Evolutionary conservation across 108 stramenopile species (phyloP), one percentile per base, ranked within the genome.

Genomic region (Nitzschia sp.): DNA sequence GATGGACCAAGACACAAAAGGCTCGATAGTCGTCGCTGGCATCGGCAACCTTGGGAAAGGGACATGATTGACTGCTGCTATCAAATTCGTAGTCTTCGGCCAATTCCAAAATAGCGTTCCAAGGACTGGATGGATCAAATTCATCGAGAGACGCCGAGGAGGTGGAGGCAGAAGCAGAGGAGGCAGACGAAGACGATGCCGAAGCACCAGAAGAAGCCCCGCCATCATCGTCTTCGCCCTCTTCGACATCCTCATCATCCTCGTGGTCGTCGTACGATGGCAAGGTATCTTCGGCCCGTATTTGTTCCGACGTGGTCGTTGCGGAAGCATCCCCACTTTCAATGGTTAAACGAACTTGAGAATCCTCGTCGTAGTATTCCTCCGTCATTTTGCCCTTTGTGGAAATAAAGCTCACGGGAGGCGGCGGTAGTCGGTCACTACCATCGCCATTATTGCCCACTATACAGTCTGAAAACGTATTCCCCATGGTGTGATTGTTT

Each of bases 1-100:
- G 63, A 64, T 95, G 91, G 11, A 80, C 70, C 8, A 83, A 78
- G 48, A 94, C 75, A 0, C 84, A 21, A 75, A 94, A 94, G 6
- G 81, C 85, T 54, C 85, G 76, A 45, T 82, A 92, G 68, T 94
- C 90, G 13, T 51, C 49, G 4, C 21, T 13, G 38, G 38, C 8
- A 51, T 51, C 8, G 11, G 18, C 49, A 4, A n/a, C 21, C 17
- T 9, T 51, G 21, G n/a, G 11, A 9, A 9, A 51, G 49, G 49
- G 49, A 51, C 18, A 51, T 4, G 49, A 21, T 17, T 51, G 18
- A 4, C 18, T 51, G 19, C 18, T 19, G 13, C 18, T 19, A 51
- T 51, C 49, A 51, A 51, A 51, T 19, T 51, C 4, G 21, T 21
- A 51, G 11, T 51, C 19, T 4, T 51, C 21, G 18, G 49, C 11